phyloP scores from a whole-genome alignment of 805 yeast genomes.

The Metschnikowia baotianmanensis region DNA sequence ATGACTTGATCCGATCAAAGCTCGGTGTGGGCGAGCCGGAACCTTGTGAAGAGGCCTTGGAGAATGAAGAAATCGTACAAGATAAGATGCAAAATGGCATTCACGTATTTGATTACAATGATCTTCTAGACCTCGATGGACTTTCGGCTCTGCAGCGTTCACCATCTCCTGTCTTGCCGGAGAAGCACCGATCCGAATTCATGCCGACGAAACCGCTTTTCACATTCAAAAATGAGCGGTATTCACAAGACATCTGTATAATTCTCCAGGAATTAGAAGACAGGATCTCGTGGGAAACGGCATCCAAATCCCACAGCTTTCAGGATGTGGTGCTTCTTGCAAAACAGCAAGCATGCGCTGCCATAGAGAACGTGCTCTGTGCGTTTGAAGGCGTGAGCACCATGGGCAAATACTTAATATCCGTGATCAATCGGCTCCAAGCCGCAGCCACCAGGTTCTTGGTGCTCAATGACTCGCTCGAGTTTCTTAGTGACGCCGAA shows the following conservation, averaged over 20 bases:
- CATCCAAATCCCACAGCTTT: neutral
- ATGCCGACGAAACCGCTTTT: neutral
- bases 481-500: neutral
- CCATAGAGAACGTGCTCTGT: constrained; percentile 12
- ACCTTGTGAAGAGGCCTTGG: neutral
- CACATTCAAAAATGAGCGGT: neutral
- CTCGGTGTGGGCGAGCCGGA: neutral
- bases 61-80: neutral
- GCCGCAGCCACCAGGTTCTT: constrained; percentile 9
- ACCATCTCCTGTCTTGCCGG: neutral
- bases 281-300: neutral
- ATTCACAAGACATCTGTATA: neutral
- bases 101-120: neutral
- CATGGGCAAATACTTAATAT: constrained; percentile 8
- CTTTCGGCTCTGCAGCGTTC: neutral
- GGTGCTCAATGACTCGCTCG: constrained; percentile 7
- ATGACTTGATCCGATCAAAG: constrained; percentile 11
- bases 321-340: constrained; percentile 6
- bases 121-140: neutral
- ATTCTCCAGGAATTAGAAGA: neutral
- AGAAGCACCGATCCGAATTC: neutral
- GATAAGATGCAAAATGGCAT: neutral
- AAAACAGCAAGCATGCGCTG: constrained; percentile 3
- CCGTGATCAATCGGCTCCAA: constrained; percentile 12
- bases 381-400: constrained; percentile 9